Conservation (phyloP, 2,329 filamentous ascomycete genomes). For the Endothia cerciana region DNA sequence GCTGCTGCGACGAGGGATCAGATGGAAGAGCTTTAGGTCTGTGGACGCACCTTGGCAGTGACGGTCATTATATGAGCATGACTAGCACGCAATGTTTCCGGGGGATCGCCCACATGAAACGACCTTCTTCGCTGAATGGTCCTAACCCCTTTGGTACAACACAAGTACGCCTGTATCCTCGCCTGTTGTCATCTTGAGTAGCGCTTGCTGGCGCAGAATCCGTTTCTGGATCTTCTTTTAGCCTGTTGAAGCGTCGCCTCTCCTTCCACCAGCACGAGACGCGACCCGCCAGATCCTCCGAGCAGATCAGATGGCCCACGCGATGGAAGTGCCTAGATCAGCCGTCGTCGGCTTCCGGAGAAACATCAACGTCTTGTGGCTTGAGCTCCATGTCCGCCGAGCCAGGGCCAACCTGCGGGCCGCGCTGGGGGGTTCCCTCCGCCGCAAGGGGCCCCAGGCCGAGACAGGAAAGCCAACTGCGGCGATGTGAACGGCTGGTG, state of each 20-base stretch:
- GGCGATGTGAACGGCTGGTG: not conserved
- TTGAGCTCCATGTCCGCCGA: not conserved
- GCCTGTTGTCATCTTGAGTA: not conserved
- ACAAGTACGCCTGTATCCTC: not conserved
- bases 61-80: not conserved
- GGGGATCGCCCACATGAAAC: not conserved
- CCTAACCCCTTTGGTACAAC: not conserved
- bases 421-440: not conserved
- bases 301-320: not conserved
- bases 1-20: too few species aligned
- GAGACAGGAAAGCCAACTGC: not conserved
- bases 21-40: too few species aligned
- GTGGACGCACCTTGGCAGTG: too few species aligned
- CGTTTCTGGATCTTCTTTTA: not conserved
- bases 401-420: not conserved
- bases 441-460: not conserved
- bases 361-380: not conserved
- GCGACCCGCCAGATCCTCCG: not conserved
- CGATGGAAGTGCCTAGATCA: not conserved
- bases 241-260: not conserved
- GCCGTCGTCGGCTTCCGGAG: not conserved
- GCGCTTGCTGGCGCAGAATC: not conserved
- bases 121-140: not conserved
- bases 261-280: not conserved
- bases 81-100: not conserved